These are phyloP conservation scores for Elymus sibiricus DNA, from an alignment of 176 grass and related monocot genomes.

Conservation along the genomic window DNA sequence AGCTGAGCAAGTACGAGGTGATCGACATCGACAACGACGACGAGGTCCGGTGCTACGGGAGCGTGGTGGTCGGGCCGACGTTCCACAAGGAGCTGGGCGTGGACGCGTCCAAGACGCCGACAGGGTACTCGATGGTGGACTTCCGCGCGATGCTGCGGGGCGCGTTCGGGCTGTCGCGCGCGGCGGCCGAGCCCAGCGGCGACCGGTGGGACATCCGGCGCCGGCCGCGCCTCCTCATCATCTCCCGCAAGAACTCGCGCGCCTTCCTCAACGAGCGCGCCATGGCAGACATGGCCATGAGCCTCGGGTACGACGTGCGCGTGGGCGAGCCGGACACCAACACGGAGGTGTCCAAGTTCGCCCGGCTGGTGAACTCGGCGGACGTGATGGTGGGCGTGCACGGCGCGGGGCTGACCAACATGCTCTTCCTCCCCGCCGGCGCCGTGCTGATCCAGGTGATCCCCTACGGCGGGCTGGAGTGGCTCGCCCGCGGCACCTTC, in stretches of 20 bases:
- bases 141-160: conserved; percentile 57
- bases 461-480: conserved; percentile 75
- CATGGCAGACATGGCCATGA: conserved; percentile 68
- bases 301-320: conserved; percentile 72
- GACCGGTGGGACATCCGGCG: conserved; percentile 66
- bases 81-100: conserved; percentile 72
- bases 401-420: conserved; percentile 84
- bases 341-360: conserved; percentile 71
- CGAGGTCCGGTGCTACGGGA: conserved; percentile 62
- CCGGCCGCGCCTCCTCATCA: conserved; percentile 50
- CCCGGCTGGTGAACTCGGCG: conserved; percentile 85
- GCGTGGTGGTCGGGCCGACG: conserved; percentile 53
- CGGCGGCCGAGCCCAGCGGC: conserved; percentile 32
- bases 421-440: conserved; percentile 82
- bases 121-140: conserved; percentile 39
- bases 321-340: conserved; percentile 58
- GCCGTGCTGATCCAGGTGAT: conserved; percentile 91
- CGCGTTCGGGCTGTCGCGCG: conserved; percentile 57
- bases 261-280: conserved; percentile 62
- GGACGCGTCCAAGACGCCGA: conserved; percentile 27
- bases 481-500: conserved; percentile 79
- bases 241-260: conserved; percentile 40
- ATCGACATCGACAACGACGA: conserved; percentile 51
- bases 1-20: conserved; percentile 61
- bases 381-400: conserved; percentile 98